Evolutionary conservation across 2,329 filamentous ascomycete species (phyloP), one percentile per base, ranked within the genome.

Genomic region (Lasiodiplodia gonubiensis): DNA sequence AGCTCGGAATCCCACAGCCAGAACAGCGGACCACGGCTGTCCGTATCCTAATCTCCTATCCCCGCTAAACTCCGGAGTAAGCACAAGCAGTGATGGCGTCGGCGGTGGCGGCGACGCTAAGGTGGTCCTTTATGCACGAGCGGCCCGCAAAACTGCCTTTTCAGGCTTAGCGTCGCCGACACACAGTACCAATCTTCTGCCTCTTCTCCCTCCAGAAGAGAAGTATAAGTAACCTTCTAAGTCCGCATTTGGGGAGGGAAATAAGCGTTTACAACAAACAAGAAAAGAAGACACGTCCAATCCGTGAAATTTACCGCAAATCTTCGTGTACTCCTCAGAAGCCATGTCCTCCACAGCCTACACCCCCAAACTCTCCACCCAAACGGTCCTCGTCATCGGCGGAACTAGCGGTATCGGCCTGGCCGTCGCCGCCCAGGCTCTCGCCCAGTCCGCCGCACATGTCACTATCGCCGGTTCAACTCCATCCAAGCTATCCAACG

Each of bases 401-500:
- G 89, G 88, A 49, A 86, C 86, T 1, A 83, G 85, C 21, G 89
- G 89, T 59, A 88, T 91, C 51, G 89, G 89, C 39, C 87, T 83
- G 70, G 82, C 79, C 66, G 86, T 88, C 14, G 88, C 89, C 61
- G 84, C 89, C 79, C 85, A 83, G 2, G 79, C 82, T 16, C 74
- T 90, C 49, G 84, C 86, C 63, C 79, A 84, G 66, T 86, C 86
- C 37, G 85, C 84, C 49, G 75, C 74, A 12, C 59, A 63, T 42
- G 85, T 91, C 16, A 84, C 81, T 52, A 83, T 91, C 72, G 84
- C 86, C n/a, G 88, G 86, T 3, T 89, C 88, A 2, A 85, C 82
- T 63, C 75, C 80, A 10, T 64, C 76, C 37, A 84, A 84, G 51
- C 75, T 91, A 46, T 72, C 82, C 39, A 72, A 74, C 1, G 82